Base-by-base conservation (phyloP, 2,329 filamentous ascomycete species). In the Nannizzia gypsea region DNA sequence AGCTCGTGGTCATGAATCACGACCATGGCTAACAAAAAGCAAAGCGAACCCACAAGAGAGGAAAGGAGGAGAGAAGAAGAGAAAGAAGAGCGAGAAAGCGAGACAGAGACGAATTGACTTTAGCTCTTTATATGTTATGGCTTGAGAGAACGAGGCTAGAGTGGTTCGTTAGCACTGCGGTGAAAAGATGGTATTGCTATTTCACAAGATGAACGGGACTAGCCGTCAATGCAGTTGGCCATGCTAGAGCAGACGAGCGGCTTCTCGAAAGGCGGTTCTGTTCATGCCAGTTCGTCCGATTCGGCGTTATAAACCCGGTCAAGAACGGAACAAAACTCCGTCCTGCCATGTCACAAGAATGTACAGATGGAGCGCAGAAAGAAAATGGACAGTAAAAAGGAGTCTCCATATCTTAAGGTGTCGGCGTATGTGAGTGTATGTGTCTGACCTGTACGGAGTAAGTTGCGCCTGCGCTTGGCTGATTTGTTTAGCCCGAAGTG, bases 341-440 rank as follows among this genome's bases (percentile, higher is more conserved):
- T 11, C 20, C 42, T 20, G 6, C 8, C 24, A 22, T 50, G 44
- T 22, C 20, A 34, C 22, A 28, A 54, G 50, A 54, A 54, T 24
- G 50, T 54, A 54, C 50, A 26, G 50, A 54, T 54, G 50, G 50
- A 54, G 50, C 13, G n/a, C 38, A 42, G n/a, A 15, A 42, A 42
- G 38, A 42, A 42, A 42, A n/a, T n/a, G 38, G 26, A 54, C 31
- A 13, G 31, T 8, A 34, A 20, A n/a, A 34, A 34, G n/a, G n/a
- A n/a, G 50, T n/a, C 26, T 5, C 50, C 50, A 54, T 54, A 13
- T 34, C 50, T 54, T 31, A n/a, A 34, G 50, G 24, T 54, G 26
- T 54, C 50, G 11, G 50, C 26, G 50, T 36, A 26, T n/a, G 26
- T 54, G 9, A n/a, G 24, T 50, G n/a, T 8, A 36, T 36, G 31